Percentiles rank a stretch among this genome's conserved stretches.
Evolutionary conservation across 352 stramenopile species (phyloP).

Genomic region (Phytophthora citricola): DNA sequence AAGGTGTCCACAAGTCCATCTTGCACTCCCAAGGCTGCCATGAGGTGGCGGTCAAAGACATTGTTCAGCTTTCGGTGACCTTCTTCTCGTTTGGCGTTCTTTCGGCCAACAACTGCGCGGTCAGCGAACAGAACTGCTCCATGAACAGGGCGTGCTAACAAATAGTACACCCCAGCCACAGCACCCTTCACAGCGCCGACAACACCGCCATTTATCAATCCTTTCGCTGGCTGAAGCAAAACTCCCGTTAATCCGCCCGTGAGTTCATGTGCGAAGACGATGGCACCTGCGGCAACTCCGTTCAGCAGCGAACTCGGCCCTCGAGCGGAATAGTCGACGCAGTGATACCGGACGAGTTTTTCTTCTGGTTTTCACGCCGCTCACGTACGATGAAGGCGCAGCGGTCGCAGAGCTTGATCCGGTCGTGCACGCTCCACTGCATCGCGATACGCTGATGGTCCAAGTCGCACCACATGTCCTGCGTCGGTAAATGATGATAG

Average conservation of each 20-base stretch:
- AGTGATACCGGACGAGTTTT: slow-evolving; percentile 45
- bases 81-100: slow-evolving; percentile 47
- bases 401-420: slow-evolving; percentile 49
- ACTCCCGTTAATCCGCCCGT: slow-evolving; percentile 51
- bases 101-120: slow-evolving; percentile 44
- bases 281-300: slow-evolving; percentile 39
- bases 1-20: slow-evolving; percentile 34
- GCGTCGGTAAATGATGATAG: slow-evolving; percentile 82
- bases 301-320: slow-evolving; percentile 50
- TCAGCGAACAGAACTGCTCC: slow-evolving; percentile 50
- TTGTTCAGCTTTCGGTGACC: slow-evolving; percentile 42
- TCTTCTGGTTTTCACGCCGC: slow-evolving; percentile 35
- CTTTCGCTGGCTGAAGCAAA: slow-evolving; percentile 41
- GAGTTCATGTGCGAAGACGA: slow-evolving; percentile 42
- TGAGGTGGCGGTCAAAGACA: slow-evolving; percentile 36
- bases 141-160: slow-evolving; percentile 44
- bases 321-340: slow-evolving; percentile 50
- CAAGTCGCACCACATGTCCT: slow-evolving; percentile 83
- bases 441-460: slow-evolving; percentile 38
- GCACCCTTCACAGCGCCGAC: slow-evolving; percentile 39
- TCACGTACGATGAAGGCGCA: slow-evolving; percentile 41
- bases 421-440: slow-evolving; percentile 42
- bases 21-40: slow-evolving; percentile 34
- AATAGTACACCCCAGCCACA: slow-evolving; percentile 35
- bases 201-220: slow-evolving; percentile 31